Conservation (phyloP, 805 yeast genomes). For the Cyberlindnera amylophila region DNA sequence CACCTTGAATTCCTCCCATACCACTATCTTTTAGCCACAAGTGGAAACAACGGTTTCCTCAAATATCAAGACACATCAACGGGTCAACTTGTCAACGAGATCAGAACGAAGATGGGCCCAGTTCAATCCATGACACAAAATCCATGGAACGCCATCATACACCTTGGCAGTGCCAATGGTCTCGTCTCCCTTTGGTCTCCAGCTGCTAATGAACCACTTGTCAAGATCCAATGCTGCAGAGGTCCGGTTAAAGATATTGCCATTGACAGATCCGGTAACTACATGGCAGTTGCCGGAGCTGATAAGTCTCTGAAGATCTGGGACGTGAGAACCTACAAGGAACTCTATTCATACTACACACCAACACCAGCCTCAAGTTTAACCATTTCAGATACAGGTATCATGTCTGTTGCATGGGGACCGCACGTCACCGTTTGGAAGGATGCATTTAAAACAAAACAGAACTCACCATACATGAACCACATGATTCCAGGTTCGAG, state of each 20-base stretch:
- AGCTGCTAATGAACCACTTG: conserved; percentile 78
- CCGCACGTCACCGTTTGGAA: conserved; percentile 95
- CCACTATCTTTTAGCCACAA: conserved; percentile 81
- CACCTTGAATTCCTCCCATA: conserved; percentile 86
- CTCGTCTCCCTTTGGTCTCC: conserved; percentile 95
- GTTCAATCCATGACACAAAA: conserved; percentile 84
- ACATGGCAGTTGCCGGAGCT: conserved; percentile 91
- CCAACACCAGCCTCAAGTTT: conserved; percentile 86
- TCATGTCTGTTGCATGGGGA: conserved; percentile 90
- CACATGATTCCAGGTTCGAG: conserved; percentile 79
- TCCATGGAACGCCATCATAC: conserved; percentile 94
- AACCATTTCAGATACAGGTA: conserved; percentile 81
- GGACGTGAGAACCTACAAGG: conserved; percentile 86
- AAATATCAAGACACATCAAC: conserved; percentile 96
- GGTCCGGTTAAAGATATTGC: conserved; percentile 89
- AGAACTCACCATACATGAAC: conserved; percentile 85
- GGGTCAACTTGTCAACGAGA: conserved; percentile 79
- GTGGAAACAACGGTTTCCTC: conserved; percentile 85
- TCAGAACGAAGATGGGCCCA: conserved; percentile 86
- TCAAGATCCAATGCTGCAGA: conserved; percentile 70
- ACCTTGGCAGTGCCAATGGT: conserved; percentile 91
- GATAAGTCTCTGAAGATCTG: conserved; percentile 84
- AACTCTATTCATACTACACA: conserved; percentile 54
- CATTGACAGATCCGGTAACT: conserved; percentile 84
- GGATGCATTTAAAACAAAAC: conserved; percentile 67